Evolutionary conservation across 2,329 filamentous ascomycete species (phyloP).

Genomic region (Monosporascus sp.): DNA sequence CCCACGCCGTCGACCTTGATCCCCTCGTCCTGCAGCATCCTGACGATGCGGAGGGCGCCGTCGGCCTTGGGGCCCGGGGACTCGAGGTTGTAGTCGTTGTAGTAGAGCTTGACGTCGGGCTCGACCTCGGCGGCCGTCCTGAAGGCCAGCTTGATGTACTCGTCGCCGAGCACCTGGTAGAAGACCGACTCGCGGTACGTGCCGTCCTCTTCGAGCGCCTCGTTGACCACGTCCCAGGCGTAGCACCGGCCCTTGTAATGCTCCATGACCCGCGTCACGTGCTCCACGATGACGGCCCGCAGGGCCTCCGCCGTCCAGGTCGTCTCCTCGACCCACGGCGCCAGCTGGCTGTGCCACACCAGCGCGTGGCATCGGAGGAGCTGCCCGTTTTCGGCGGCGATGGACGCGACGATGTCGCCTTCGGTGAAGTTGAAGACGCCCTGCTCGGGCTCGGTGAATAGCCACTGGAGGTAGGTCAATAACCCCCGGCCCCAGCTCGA

Average conservation of each 20-base stretch:
- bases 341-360: slow-evolving; percentile 20
- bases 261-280: slow-evolving; percentile 42
- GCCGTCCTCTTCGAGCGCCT: slow-evolving; percentile 52
- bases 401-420: slow-evolving; percentile 45
- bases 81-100: slow-evolving; percentile 58
- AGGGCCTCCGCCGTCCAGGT: slow-evolving; percentile 41
- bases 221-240: slow-evolving; percentile 56
- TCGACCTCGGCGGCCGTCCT: slow-evolving; percentile 41
- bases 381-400: slow-evolving; percentile 35
- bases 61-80: slow-evolving; percentile 30
- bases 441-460: slow-evolving; percentile 53
- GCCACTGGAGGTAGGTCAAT: slow-evolving; percentile 36
- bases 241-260: slow-evolving; percentile 47
- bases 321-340: slow-evolving; percentile 42
- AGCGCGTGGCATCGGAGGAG: slow-evolving; percentile 48
- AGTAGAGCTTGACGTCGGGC: slow-evolving; percentile 49
- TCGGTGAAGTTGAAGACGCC: slow-evolving; percentile 57
- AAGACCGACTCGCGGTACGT: slow-evolving; percentile 43
- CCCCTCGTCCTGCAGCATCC: slow-evolving; percentile 30
- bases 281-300: slow-evolving; percentile 14
- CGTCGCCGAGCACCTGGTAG: slow-evolving; percentile 44
- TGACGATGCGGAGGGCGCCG: slow-evolving; percentile 30
- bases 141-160: slow-evolving; percentile 51
- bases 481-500: neutral
- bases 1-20: slow-evolving; percentile 50